Conservation (phyloP, 1,139 yeast species). For the Sugiyamaella grinbergsii region DNA sequence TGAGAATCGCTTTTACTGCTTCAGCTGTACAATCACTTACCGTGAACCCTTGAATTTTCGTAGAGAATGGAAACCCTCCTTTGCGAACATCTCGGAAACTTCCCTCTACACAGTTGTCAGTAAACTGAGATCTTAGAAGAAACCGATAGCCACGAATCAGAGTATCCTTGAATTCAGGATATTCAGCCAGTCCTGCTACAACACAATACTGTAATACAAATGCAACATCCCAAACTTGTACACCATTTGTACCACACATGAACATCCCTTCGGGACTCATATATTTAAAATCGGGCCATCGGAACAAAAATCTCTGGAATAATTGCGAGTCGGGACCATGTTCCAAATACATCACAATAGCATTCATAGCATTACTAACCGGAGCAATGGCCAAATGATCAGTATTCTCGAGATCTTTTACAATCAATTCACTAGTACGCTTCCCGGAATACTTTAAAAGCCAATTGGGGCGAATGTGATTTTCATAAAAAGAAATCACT, state of each 20-base stretch:
- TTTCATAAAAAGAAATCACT: slow-evolving; percentile 64
- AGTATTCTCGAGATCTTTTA: slow-evolving; percentile 78
- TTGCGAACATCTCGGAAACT: slow-evolving; percentile 79
- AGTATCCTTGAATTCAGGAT: slow-evolving; percentile 64
- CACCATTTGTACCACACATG: slow-evolving; percentile 96
- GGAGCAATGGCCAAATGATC: slow-evolving; percentile 90
- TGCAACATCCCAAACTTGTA: slow-evolving; percentile 96
- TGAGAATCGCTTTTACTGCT: slow-evolving; percentile 86
- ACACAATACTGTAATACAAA: slow-evolving; percentile 84
- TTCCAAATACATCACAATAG: slow-evolving; percentile 65
- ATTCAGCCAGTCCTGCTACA: slow-evolving; percentile 74
- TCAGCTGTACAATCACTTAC: slow-evolving; percentile 98
- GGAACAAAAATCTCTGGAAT: slow-evolving; percentile 56
- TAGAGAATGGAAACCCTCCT: slow-evolving; percentile 98
- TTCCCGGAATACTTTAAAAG: slow-evolving; percentile 56
- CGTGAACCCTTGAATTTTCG: slow-evolving; percentile 93
- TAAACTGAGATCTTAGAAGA: slow-evolving; percentile 80
- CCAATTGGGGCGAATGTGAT: slow-evolving; percentile 73
- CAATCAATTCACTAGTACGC: slow-evolving; percentile 61
- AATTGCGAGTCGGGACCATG: slow-evolving; percentile 71
- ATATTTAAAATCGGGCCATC: slow-evolving; percentile 77
- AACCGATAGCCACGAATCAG: slow-evolving; percentile 68
- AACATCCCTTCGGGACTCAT: slow-evolving; percentile 91
- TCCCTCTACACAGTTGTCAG: slow-evolving; percentile 73
- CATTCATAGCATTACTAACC: slow-evolving; percentile 81